Conservation (phyloP, 164 flowering plant genomes). For the Paratinospora sagittata region DNA sequence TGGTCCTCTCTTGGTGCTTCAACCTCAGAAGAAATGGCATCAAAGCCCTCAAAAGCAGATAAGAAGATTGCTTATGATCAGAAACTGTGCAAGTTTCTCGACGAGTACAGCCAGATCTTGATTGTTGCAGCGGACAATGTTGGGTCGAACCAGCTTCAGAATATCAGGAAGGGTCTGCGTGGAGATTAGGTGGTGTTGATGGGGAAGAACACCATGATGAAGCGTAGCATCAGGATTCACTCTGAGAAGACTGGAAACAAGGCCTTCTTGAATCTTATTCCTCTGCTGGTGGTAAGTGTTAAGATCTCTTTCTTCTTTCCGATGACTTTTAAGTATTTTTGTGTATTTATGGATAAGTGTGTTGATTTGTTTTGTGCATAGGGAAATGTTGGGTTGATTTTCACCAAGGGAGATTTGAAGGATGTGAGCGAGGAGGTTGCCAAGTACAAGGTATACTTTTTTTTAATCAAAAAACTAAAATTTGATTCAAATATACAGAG, state of each 20-base stretch:
- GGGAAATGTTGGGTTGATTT: constrained; percentile 72
- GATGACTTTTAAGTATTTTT: background rate
- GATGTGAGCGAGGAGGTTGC: constrained; percentile 71
- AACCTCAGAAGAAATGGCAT: constrained; percentile 32
- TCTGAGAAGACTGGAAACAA: constrained; percentile 40
- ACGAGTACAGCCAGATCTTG: constrained; percentile 60
- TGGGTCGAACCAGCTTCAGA: constrained; percentile 80
- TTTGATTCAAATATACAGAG: too few relatives aligned
- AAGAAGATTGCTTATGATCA: constrained; percentile 66
- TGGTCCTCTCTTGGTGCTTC: too few relatives aligned
- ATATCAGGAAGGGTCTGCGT: constrained; percentile 49
- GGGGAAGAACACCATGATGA: constrained; percentile 74
- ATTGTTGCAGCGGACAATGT: constrained; percentile 69
- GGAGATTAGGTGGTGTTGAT: constrained; percentile 52
- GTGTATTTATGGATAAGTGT: background rate
- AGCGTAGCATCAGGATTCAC: constrained; percentile 33
- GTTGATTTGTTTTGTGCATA: constrained; percentile 7
- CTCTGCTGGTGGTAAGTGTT: constrained; percentile 32
- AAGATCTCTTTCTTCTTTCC: too few relatives aligned
- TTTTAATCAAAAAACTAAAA: too few relatives aligned
- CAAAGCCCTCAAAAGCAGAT: constrained; percentile 52
- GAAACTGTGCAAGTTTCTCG: constrained; percentile 65
- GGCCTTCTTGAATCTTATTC: constrained; percentile 35
- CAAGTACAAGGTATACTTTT: constrained; percentile 42
- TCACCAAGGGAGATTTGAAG: constrained; percentile 78